phyloP scores from a whole-genome alignment of 108 stramenopile species.

The Conticribra guillardii region DNA sequence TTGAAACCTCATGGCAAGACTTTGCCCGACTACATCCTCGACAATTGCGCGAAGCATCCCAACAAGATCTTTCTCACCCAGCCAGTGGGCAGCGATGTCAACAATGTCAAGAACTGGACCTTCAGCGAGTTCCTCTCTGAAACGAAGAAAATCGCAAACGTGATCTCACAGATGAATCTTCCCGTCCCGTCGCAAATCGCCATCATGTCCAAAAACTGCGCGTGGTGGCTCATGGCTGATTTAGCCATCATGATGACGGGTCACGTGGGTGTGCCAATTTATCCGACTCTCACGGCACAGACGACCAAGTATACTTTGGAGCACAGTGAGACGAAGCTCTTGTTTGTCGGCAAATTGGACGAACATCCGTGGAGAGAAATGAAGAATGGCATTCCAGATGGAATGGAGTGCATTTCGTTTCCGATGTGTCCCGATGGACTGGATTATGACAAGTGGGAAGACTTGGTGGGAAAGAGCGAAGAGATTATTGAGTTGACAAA shows the following conservation, averaged over 20 bases:
- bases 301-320: slow-evolving; percentile 72
- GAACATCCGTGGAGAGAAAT: slow-evolving; percentile 75
- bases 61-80: slow-evolving; percentile 67
- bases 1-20: no score
- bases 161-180: slow-evolving; percentile 59
- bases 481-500: slow-evolving; percentile 54
- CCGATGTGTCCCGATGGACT: slow-evolving; percentile 67
- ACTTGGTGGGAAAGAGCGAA: slow-evolving; percentile 39
- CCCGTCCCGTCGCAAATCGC: slow-evolving; percentile 61
- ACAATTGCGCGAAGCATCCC: slow-evolving; percentile 59
- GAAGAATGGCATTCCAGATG: slow-evolving; percentile 71
- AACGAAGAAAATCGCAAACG: slow-evolving; percentile 70
- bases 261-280: slow-evolving; percentile 71
- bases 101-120: slow-evolving; percentile 52
- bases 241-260: slow-evolving; percentile 77
- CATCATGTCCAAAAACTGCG: slow-evolving; percentile 80
- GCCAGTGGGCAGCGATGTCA: slow-evolving; percentile 65
- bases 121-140: slow-evolving; percentile 68
- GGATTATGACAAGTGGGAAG: slow-evolving; percentile 64
- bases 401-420: slow-evolving; percentile 61
- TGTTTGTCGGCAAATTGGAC: slow-evolving; percentile 84
- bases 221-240: slow-evolving; percentile 83
- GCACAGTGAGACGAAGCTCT: slow-evolving; percentile 76
- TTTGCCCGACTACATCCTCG: slow-evolving; percentile 69
- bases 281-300: slow-evolving; percentile 75